Conservation (phyloP, 495 filamentous ascomycete genomes). For the Durotheca rogersii region DNA sequence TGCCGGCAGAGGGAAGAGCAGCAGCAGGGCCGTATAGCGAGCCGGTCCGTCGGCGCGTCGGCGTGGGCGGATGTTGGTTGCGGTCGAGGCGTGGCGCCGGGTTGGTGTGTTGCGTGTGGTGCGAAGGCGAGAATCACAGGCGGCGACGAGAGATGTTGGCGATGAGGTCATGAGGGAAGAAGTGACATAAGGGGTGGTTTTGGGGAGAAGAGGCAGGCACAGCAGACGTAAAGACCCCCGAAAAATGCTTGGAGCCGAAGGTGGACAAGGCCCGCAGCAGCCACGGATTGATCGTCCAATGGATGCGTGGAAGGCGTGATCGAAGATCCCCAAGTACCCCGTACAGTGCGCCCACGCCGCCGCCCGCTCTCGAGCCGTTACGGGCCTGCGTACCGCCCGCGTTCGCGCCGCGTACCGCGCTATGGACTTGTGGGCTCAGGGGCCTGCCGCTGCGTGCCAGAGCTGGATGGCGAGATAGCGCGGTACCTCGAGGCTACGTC, state of each 20-base stretch:
- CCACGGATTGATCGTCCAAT: constrained; percentile 35
- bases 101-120: constrained; percentile 17
- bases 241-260: constrained; percentile 37
- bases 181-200: constrained; percentile 44
- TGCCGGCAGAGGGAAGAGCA: too few relatives aligned
- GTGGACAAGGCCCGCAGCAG: constrained; percentile 29
- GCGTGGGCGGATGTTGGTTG: too few relatives aligned
- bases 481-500: too few relatives aligned
- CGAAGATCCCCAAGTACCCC: constrained; percentile 37
- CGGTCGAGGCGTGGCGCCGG: background rate
- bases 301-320: constrained; percentile 30
- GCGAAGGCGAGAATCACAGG: constrained; percentile 32
- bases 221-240: constrained; percentile 41
- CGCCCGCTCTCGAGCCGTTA: too few relatives aligned
- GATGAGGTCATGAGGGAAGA: constrained; percentile 44
- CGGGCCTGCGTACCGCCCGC: too few relatives aligned
- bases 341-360: constrained; percentile 27
- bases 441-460: too few relatives aligned
- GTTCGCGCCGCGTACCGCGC: too few relatives aligned
- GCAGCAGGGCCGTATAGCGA: too few relatives aligned
- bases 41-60: too few relatives aligned
- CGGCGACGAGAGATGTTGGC: constrained; percentile 35
- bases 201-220: constrained; percentile 38
- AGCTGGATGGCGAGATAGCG: too few relatives aligned
- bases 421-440: too few relatives aligned